Conservation (phyloP, 83 land plant species). For the Larix sibirica region DNA sequence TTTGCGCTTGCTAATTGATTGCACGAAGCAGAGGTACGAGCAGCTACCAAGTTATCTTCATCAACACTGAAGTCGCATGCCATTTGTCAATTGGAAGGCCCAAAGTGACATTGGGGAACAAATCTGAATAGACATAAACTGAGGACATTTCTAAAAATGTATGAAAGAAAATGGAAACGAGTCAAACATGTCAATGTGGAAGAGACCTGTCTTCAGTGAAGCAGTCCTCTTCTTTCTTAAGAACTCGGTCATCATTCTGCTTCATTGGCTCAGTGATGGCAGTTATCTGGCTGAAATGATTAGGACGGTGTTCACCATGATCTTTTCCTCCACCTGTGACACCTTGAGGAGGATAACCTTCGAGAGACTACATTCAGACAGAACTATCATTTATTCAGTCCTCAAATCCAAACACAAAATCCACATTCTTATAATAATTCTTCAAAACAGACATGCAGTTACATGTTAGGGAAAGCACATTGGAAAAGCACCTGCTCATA, state of each 20-base stretch:
- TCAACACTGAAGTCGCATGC: background rate
- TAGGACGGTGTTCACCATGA: background rate
- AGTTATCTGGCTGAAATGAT: background rate
- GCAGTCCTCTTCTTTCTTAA: background rate
- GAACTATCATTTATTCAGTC: background rate
- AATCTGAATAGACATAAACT: background rate
- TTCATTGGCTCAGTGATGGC: background rate
- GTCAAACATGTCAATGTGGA: background rate
- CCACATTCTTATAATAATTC: background rate
- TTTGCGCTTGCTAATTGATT: background rate
- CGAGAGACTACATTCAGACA: background rate
- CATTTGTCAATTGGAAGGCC: background rate
- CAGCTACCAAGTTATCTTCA: background rate
- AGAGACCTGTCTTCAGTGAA: background rate
- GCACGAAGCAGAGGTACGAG: background rate
- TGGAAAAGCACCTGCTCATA: background rate
- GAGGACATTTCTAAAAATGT: background rate
- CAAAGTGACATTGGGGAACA: background rate
- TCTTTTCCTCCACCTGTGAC: background rate
- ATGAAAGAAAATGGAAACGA: background rate
- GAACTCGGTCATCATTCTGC: slow-evolving; percentile 4
- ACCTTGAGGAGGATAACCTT: background rate
- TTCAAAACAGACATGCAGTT: background rate
- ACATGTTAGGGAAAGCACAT: background rate
- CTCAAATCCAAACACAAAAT: background rate